A percentile compares a stretch with the other conserved stretches of the same genome.
Evolutionary conservation across 495 filamentous ascomycete species (phyloP).

Genomic region (Aspergillus asperescens): DNA sequence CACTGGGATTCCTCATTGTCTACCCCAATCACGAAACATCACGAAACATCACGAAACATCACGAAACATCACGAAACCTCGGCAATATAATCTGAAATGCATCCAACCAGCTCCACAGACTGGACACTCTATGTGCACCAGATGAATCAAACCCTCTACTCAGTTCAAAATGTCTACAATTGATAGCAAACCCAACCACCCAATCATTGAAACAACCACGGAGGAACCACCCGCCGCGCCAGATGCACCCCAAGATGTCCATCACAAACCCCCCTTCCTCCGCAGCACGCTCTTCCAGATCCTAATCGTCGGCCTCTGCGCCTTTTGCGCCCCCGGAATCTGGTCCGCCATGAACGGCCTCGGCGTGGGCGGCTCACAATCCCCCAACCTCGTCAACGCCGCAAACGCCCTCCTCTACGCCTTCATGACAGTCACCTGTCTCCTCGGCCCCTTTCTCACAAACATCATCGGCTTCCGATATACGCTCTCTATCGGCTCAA

Average conservation of each 20-base stretch:
- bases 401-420: constrained; percentile 48
- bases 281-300: constrained; percentile 51
- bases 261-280: constrained; percentile 5
- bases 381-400: constrained; percentile 51
- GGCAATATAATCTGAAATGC: too few species aligned
- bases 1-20: neutral
- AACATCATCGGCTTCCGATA: constrained; percentile 42
- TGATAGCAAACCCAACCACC: too few species aligned
- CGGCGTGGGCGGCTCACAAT: constrained; percentile 50
- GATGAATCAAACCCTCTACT: too few species aligned
- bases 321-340: constrained; percentile 53
- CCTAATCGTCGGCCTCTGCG: constrained; percentile 47
- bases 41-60: too few species aligned
- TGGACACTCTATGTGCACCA: too few species aligned
- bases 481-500: constrained; percentile 48
- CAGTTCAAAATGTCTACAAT: too few species aligned
- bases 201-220: too few species aligned
- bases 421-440: constrained; percentile 23
- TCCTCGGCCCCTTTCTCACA: constrained; percentile 17
- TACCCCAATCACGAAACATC: neutral
- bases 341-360: constrained; percentile 54
- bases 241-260: neutral
- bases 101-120: too few species aligned
- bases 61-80: too few species aligned
- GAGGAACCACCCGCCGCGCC: neutral